Conservation (phyloP, 1,284 basidiomycete genomes). For the Ceratorhiza oryzae-sativae region DNA sequence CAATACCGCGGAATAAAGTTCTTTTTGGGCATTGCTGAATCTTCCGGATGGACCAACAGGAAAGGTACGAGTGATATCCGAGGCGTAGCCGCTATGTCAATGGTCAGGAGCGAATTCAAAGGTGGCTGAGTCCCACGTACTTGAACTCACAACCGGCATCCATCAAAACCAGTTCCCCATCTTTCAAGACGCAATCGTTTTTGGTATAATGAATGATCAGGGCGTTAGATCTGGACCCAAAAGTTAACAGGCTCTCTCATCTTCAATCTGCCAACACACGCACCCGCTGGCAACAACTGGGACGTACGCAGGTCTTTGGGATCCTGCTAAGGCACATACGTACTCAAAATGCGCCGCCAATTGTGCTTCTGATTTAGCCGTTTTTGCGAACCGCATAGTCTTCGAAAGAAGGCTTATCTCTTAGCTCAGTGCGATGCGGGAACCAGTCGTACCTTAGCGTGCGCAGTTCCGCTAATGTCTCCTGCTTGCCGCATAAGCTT, state of each 20-base stretch:
- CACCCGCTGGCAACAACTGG: conserved; percentile 94
- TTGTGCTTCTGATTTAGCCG: conserved; percentile 74
- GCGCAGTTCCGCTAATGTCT: conserved; percentile 75
- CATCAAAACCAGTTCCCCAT: conserved; percentile 82
- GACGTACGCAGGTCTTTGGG: conserved; percentile 88
- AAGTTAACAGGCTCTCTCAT: neutral
- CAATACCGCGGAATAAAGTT: conserved; percentile 78
- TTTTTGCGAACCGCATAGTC: conserved; percentile 83
- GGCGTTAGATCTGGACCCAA: conserved; percentile 74
- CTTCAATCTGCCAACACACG: conserved; percentile 45
- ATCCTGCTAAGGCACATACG: conserved; percentile 75
- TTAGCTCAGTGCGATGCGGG: conserved; percentile 15
- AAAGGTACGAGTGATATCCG: conserved; percentile 69
- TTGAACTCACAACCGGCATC: conserved; percentile 92
- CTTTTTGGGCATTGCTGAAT: conserved; percentile 82
- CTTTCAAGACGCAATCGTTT: conserved; percentile 78
- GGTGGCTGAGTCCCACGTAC: conserved; percentile 55
- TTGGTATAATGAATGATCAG: conserved; percentile 92
- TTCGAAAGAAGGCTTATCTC: conserved; percentile 47
- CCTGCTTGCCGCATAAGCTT: conserved; percentile 75
- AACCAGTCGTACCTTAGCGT: conserved; percentile 66
- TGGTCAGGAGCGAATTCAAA: conserved; percentile 43
- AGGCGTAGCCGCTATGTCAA: conserved; percentile 80
- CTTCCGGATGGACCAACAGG: conserved; percentile 74
- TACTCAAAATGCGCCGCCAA: conserved; percentile 91